A percentile compares a stretch with the other conserved stretches of the same genome.
Evolutionary conservation across 2,329 filamentous ascomycete genomes (phyloP).

Genomic region (Xylariales sp.): DNA sequence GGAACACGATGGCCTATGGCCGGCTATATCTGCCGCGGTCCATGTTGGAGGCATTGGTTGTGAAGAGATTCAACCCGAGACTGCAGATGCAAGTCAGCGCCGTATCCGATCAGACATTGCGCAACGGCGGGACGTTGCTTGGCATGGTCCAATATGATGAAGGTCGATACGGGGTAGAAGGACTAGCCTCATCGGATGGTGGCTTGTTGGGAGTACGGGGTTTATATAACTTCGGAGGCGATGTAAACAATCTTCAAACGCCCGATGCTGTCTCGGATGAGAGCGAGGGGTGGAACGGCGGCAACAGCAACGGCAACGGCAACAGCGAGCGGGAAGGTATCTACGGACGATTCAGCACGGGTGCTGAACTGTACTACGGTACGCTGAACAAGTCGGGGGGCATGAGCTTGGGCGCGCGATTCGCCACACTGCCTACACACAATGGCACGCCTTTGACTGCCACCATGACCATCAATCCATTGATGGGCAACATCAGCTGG

Average conservation of each 20-base stretch:
- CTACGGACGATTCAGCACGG: constrained; percentile 82
- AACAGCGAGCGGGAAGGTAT: constrained; percentile 52
- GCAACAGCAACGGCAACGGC: constrained; percentile 15
- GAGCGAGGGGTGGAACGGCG: constrained; percentile 9
- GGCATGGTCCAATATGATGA: constrained; percentile 76
- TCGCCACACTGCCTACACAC: constrained; percentile 78
- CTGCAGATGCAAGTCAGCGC: constrained; percentile 77
- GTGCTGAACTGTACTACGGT: constrained; percentile 93
- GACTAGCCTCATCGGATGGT: constrained; percentile 88
- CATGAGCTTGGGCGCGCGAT: constrained; percentile 81
- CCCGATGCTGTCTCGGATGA: constrained; percentile 10
- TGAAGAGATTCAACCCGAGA: constrained; percentile 72
- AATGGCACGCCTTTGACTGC: constrained; percentile 89
- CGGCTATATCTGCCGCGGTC: constrained; percentile 79
- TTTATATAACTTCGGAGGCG: constrained; percentile 89
- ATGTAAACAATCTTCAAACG: constrained; percentile 39
- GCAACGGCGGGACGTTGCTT: constrained; percentile 72
- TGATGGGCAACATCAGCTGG: constrained; percentile 90
- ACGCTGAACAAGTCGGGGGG: constrained; percentile 91
- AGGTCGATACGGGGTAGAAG: constrained; percentile 84
- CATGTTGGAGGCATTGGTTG: constrained; percentile 79
- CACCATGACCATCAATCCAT: constrained; percentile 85
- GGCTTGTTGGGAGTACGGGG: constrained; percentile 82
- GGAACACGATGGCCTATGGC: constrained; percentile 66
- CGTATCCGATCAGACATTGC: constrained; percentile 67